These are phyloP conservation scores for Trametes versicolor DNA, from an alignment of 1,284 basidiomycete genomes.

Conservation along the genomic window DNA sequence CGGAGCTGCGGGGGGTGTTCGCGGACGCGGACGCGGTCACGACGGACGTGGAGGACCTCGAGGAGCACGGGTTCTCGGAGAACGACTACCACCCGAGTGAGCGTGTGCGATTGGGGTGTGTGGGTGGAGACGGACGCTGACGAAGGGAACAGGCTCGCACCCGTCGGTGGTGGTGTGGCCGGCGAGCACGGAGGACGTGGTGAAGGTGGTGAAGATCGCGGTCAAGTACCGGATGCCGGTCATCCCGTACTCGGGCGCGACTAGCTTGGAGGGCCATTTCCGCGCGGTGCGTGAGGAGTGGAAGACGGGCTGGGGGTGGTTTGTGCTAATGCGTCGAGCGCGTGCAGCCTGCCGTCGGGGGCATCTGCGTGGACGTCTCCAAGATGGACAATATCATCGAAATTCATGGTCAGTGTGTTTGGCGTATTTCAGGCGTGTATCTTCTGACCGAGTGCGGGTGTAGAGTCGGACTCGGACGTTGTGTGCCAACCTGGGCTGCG, in stretches of 20 bases:
- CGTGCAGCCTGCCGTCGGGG: constrained; percentile 40
- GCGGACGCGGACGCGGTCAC: constrained; percentile 53
- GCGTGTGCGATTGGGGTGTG: constrained; percentile 13
- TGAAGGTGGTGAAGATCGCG: constrained; percentile 66
- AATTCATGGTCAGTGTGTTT: constrained; percentile 67
- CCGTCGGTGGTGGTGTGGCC: constrained; percentile 72
- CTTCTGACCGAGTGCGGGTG: constrained; percentile 11
- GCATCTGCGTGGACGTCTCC: constrained; percentile 74
- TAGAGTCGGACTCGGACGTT: constrained; percentile 83
- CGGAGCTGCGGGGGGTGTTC: constrained; percentile 55
- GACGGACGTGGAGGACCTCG: constrained; percentile 63
- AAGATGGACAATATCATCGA: constrained; percentile 87
- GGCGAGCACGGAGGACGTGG: constrained; percentile 65
- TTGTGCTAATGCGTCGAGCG: not conserved
- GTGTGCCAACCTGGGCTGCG: constrained; percentile 86
- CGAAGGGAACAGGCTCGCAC: constrained; percentile 52
- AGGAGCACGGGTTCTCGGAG: constrained; percentile 65
- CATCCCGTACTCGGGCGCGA: constrained; percentile 71
- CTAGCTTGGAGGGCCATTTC: constrained; percentile 68
- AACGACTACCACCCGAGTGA: constrained; percentile 67
- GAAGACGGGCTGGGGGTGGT: too few species aligned
- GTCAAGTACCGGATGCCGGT: constrained; percentile 65
- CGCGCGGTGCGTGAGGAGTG: constrained; percentile 56
- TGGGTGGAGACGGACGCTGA: not conserved
- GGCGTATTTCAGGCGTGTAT: not conserved